A percentile compares a stretch with the other conserved stretches of the same genome.
These are phyloP conservation scores for Torulaspora delbrueckii DNA, from an alignment of 805 yeast species.

Conservation along the genomic window DNA sequence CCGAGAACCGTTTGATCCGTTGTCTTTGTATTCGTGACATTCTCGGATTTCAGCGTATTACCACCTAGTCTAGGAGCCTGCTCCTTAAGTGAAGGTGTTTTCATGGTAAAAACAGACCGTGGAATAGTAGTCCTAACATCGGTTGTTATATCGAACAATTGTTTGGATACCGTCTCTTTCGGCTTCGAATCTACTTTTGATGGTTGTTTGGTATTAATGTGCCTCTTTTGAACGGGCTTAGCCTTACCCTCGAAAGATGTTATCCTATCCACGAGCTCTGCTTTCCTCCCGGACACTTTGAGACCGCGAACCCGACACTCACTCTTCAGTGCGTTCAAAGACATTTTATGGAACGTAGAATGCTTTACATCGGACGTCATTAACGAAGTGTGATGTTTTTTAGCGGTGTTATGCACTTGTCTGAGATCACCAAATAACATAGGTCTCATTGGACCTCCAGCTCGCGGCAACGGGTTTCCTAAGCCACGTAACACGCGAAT, in stretches of 20 bases:
- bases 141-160: not conserved
- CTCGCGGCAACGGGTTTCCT: not conserved
- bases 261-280: constrained; percentile 44
- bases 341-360: constrained; percentile 35
- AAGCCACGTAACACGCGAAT: not conserved
- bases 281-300: constrained; percentile 56
- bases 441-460: not conserved
- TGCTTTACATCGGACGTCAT: constrained; percentile 7
- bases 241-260: constrained; percentile 2
- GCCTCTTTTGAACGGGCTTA: not conserved
- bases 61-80: not conserved
- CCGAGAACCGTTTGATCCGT: constrained; percentile 1
- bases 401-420: constrained; percentile 4
- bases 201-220: not conserved
- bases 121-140: not conserved
- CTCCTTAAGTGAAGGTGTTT: not conserved
- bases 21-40: constrained; percentile 5
- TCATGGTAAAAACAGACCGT: not conserved
- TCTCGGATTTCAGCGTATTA: not conserved
- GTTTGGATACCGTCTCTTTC: not conserved
- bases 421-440: not conserved
- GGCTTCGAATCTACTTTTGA: not conserved
- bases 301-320: constrained; percentile 60
- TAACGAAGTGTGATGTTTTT: constrained; percentile 6
- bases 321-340: constrained; percentile 48